phyloP scores from a whole-genome alignment of 345 rosid species.

The Pelargonium nanum region DNA sequence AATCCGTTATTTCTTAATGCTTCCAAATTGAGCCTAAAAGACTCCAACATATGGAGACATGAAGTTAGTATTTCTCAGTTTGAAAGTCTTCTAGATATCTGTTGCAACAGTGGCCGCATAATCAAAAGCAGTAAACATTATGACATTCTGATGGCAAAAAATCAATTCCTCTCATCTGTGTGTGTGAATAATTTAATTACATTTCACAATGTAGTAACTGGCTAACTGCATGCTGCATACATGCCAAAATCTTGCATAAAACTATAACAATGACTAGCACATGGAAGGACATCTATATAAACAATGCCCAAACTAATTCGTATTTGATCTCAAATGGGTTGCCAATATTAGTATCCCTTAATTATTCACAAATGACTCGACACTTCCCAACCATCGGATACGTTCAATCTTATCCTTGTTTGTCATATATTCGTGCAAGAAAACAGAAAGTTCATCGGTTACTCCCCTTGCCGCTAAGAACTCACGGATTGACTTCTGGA shows the following conservation, averaged over 20 bases:
- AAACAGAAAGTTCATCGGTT: conserved; percentile 39
- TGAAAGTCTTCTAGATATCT: not conserved
- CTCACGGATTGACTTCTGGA: conserved; percentile 30
- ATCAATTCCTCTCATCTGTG: no score
- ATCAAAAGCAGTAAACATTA: not conserved
- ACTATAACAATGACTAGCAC: not conserved
- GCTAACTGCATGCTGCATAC: not conserved
- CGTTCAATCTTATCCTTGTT: conserved; percentile 69
- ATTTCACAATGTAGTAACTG: not conserved
- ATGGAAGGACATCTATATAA: not conserved
- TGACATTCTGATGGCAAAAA: not conserved
- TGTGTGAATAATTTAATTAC: no score
- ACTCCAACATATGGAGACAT: not conserved
- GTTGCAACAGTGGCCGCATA: not conserved
- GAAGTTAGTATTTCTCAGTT: not conserved
- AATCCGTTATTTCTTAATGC: no score
- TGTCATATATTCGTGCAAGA: conserved; percentile 64
- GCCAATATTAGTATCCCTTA: conserved; percentile 6
- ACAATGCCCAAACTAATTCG: not conserved
- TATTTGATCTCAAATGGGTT: not conserved
- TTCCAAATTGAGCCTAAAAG: no score
- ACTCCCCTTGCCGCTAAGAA: conserved; percentile 59
- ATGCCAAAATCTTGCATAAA: not conserved
- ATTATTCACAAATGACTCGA: conserved; percentile 34
- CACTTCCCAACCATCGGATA: conserved; percentile 48